phyloP scores from a whole-genome alignment of 78 protist genomes.

The Tieghemostelium lacteum region DNA sequence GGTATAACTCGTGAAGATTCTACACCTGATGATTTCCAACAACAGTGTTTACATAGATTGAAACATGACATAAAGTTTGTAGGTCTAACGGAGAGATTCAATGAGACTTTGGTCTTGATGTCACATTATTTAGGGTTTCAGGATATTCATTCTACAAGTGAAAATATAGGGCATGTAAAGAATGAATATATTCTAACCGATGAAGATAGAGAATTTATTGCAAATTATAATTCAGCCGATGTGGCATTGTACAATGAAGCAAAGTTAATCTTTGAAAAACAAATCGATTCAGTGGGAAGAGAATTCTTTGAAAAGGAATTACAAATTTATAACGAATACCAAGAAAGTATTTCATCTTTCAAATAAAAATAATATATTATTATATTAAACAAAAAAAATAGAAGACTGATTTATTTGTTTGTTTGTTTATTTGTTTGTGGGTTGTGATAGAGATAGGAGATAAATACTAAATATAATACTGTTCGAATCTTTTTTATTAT shows the following conservation, averaged over 20 bases:
- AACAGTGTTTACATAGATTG: neutral
- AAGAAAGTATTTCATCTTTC: too few species aligned
- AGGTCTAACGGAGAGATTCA: slow-evolving; percentile 65
- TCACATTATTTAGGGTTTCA: slow-evolving; percentile 4
- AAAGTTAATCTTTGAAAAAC: slow-evolving; percentile 37
- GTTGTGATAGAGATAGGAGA: neutral
- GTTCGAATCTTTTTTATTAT: neutral
- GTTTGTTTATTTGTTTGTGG: too few species aligned
- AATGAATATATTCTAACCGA: neutral
- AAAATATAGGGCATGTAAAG: slow-evolving; percentile 8
- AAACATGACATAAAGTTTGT: slow-evolving; percentile 43
- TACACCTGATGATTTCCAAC: neutral
- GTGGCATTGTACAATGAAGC: slow-evolving; percentile 11
- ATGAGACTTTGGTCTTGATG: slow-evolving; percentile 33
- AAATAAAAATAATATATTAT: too few species aligned
- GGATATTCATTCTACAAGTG: neutral
- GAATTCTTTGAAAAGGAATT: neutral
- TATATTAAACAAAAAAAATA: too few species aligned
- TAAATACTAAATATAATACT: neutral
- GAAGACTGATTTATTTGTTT: too few species aligned
- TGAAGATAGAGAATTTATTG: neutral
- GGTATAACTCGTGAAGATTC: neutral
- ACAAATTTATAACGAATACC: too few species aligned
- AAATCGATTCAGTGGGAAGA: slow-evolving; percentile 48
- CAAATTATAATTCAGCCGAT: slow-evolving; percentile 29